These are phyloP conservation scores for Salicornia ramosissima DNA, from an alignment of 148 eudicot genomes.

Conservation along the genomic window DNA sequence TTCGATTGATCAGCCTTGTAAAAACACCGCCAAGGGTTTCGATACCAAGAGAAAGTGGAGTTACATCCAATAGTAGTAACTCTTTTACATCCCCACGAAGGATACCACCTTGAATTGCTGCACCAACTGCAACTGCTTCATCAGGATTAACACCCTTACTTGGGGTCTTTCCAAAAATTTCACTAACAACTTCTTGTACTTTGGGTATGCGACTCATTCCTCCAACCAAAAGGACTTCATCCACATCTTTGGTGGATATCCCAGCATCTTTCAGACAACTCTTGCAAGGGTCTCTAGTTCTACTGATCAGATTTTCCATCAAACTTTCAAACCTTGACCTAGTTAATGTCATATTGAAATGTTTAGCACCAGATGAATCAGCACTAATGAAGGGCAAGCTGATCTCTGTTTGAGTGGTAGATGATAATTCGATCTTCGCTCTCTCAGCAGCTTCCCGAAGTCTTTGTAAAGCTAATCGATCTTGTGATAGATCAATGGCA, in stretches of 20 bases:
- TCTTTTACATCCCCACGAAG: conserved; percentile 95
- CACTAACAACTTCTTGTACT: conserved; percentile 71
- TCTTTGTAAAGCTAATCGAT: conserved; percentile 85
- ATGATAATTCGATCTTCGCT: conserved; percentile 90
- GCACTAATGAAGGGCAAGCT: conserved; percentile 91
- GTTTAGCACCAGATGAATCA: conserved; percentile 88
- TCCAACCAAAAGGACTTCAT: conserved; percentile 93
- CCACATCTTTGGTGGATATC: conserved; percentile 55
- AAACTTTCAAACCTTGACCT: conserved; percentile 88
- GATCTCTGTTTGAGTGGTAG: conserved; percentile 90
- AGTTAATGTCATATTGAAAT: conserved; percentile 80
- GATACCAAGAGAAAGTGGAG: conserved; percentile 92
- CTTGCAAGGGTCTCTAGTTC: conserved; percentile 72
- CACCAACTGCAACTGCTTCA: conserved; percentile 98
- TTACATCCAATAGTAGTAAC: conserved; percentile 89
- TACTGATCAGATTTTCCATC: conserved; percentile 73
- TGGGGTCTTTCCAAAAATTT: conserved; percentile 82
- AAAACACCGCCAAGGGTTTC: conserved; percentile 95
- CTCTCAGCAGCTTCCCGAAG: conserved; percentile 94
- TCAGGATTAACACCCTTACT: conserved; percentile 98
- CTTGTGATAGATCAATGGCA: conserved; percentile 56
- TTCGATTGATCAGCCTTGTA: conserved; percentile 76
- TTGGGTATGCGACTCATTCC: conserved; percentile 96
- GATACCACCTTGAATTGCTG: conserved; percentile 97
- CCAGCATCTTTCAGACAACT: conserved; percentile 93